Conservation (phyloP, 2,329 filamentous ascomycete genomes). For the Colletotrichum sp. region DNA sequence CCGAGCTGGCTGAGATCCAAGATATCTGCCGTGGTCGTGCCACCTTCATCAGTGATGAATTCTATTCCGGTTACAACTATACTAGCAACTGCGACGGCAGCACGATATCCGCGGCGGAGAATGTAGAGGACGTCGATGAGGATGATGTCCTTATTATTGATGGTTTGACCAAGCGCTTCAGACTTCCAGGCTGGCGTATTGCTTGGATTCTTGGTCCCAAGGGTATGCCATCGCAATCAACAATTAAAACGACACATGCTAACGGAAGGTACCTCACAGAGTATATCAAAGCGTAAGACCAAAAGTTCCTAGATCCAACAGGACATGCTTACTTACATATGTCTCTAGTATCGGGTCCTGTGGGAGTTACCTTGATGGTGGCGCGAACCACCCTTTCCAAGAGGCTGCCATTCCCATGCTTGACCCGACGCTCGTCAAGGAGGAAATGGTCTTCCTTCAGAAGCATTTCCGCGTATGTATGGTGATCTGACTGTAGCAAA, state of each 20-base stretch:
- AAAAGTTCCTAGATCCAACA: not conserved
- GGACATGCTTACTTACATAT: not conserved
- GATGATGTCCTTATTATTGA: conserved; percentile 95
- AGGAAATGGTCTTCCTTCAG: conserved; percentile 90
- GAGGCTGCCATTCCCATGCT: conserved; percentile 93
- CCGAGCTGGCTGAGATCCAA: conserved; percentile 88
- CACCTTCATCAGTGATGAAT: conserved; percentile 94
- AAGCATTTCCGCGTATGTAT: conserved; percentile 73
- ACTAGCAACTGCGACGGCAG: conserved; percentile 88
- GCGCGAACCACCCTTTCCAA: conserved; percentile 94
- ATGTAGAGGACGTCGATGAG: conserved; percentile 87
- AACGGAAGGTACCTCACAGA: conserved; percentile 48
- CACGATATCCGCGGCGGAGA: conserved; percentile 88
- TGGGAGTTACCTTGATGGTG: conserved; percentile 92
- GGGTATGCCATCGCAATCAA: conserved; percentile 35
- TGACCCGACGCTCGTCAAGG: conserved; percentile 79
- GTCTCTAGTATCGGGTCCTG: conserved; percentile 75
- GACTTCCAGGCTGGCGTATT: conserved; percentile 94
- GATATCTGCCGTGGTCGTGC: conserved; percentile 90
- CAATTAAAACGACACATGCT: not conserved
- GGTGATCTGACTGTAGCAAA: not conserved
- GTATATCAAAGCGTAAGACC: conserved; percentile 80
- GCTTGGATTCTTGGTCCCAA: conserved; percentile 96
- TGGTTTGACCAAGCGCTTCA: conserved; percentile 95
- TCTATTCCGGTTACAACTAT: conserved; percentile 97